phyloP scores from a whole-genome alignment of 2,329 filamentous ascomycete species.

The Colletotrichum abscissum region DNA sequence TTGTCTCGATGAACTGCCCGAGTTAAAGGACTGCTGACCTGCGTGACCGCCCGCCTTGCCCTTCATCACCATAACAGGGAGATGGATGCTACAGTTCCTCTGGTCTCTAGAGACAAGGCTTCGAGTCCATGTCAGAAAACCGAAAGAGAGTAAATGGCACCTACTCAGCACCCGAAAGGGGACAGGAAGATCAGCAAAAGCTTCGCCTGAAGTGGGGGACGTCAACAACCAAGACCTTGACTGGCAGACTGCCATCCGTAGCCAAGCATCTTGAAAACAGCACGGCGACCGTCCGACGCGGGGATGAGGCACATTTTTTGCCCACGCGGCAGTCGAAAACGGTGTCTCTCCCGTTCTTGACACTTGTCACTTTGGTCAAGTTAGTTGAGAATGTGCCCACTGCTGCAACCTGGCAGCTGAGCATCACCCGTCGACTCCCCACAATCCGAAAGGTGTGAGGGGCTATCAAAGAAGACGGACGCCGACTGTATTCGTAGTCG shows the following conservation, averaged over 20 bases:
- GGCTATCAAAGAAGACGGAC: not conserved
- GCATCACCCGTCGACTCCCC: constrained; percentile 11
- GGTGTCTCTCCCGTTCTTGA: not conserved
- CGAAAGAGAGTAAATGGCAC: not conserved
- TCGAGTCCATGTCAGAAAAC: not conserved
- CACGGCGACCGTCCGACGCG: not conserved
- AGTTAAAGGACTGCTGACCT: not conserved
- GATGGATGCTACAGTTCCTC: not conserved
- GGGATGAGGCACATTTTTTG: not conserved
- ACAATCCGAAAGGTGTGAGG: constrained; percentile 14
- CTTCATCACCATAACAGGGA: not conserved
- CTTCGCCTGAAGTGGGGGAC: constrained; percentile 30
- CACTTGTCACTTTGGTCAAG: not conserved
- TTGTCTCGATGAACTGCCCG: not conserved
- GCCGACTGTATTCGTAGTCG: not conserved
- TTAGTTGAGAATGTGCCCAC: not conserved
- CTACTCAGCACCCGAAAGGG: not conserved
- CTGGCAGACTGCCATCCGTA: not conserved
- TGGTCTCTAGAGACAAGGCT: not conserved
- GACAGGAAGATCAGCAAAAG: constrained; percentile 25
- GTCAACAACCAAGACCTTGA: constrained; percentile 2
- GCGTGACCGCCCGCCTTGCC: not conserved
- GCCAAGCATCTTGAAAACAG: not conserved
- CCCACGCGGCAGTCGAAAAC: constrained; percentile 18
- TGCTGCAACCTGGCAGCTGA: not conserved